Evolutionary conservation across 805 yeast species (phyloP), one percentile per base, ranked within the genome.

Genomic region (Suhomyces tanzawaensis): DNA sequence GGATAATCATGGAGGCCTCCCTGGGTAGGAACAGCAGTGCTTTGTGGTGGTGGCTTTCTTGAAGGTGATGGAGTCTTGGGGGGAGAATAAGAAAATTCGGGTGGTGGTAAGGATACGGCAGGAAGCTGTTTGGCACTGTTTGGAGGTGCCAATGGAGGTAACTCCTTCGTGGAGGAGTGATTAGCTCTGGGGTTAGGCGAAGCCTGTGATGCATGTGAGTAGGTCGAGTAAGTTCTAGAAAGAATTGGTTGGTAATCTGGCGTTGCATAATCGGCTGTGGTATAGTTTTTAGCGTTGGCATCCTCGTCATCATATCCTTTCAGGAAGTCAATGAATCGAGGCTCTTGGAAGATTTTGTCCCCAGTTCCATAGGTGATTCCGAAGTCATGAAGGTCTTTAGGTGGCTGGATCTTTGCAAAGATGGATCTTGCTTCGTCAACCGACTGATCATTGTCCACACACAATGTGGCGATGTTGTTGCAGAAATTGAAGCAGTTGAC

Each of bases 401-500:
- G 64, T 6, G 85, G 77, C 14, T 79, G 82, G 48, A 89, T 81
- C 35, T 75, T 72, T 42, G 89, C 95, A 37, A 87, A 69, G 2
- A 77, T 59, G 6, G 78, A 56, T 39, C 96, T 73, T 11, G 89
- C 74, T 36, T 69, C 69, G 53, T 88, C 96, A 39, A 84, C 85
- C 7, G 84, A 72, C 44, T 78, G 82, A 53, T 88, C 96, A 51
- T 82, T 85, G 30, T 79, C 76, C 22, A 87, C 90, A 55, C 95
- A 88, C 3, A 81, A 70, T 0, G 86, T 72, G 6, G 95, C 85
- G 7, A 85, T 69, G 27, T 80, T 71, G 58, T 87, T 87, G 32
- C 91, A 79, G 52, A 72, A 86, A 29, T 80, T 84, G 85, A 95
- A 88, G 42, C 88, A 59, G 48, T 81, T 85, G 13, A 82, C 67